Percentiles rank a stretch among this genome's conserved stretches.
Evolutionary conservation across 2,329 filamentous ascomycete genomes (phyloP).

Genomic region (Penicillium hordei): DNA sequence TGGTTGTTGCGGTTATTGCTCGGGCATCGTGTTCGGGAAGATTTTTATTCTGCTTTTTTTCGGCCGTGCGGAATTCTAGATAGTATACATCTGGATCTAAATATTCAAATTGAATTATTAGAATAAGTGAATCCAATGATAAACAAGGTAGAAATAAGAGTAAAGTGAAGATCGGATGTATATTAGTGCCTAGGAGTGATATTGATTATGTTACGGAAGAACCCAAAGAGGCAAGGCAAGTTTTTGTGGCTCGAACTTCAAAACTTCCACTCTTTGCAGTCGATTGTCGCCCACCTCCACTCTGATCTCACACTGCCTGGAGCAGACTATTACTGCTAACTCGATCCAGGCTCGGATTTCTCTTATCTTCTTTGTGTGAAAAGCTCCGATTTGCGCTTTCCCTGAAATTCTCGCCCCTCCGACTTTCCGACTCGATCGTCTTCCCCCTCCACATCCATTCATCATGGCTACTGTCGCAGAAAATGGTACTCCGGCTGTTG

Average conservation of each 20-base stretch:
- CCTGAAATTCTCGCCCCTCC: conserved; percentile 19
- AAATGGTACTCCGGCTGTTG: conserved; percentile 36
- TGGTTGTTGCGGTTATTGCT: conserved; percentile 3
- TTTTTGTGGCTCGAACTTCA: conserved; percentile 29
- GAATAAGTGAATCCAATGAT: not conserved
- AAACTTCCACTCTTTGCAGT: conserved; percentile 33
- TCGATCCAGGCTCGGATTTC: conserved; percentile 5
- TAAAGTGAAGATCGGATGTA: not conserved
- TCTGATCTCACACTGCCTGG: conserved; percentile 38
- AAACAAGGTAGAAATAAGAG: not conserved
- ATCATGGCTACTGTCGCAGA: conserved; percentile 42
- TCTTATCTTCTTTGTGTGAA: conserved; percentile 11
- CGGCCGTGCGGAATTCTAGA: not conserved
- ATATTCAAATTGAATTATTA: not conserved
- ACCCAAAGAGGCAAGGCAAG: conserved; percentile 28
- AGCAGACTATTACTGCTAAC: conserved; percentile 30
- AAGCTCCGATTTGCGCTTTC: conserved; percentile 29
- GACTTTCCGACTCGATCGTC: conserved; percentile 13
- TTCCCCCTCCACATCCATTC: conserved; percentile 15
- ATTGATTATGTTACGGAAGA: conserved; percentile 21
- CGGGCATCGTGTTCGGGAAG: not conserved
- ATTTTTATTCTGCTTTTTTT: conserved; percentile 2
- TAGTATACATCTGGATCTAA: not conserved
- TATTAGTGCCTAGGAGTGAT: not conserved
- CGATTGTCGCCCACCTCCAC: conserved; percentile 22